Conservation (phyloP, 257 asterid genomes). For the Solanum chmielewskii region DNA sequence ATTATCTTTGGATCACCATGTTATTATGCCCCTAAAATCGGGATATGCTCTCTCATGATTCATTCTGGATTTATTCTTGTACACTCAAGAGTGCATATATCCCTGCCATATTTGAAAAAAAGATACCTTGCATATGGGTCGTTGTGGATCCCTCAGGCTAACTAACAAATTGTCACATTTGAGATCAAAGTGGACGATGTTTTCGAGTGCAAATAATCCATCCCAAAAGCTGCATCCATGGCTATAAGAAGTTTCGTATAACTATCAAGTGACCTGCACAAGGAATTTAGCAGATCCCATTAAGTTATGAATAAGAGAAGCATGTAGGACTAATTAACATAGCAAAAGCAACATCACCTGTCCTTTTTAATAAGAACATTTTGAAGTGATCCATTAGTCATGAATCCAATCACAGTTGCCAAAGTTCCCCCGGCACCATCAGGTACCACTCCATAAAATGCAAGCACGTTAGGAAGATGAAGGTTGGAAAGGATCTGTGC, state of each 20-base stretch:
- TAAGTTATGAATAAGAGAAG: constrained; percentile 1
- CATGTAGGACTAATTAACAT: neutral
- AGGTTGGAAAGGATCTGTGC: constrained; percentile 60
- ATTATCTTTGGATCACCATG: neutral
- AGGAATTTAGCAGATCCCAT: constrained; percentile 11
- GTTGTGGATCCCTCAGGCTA: constrained; percentile 50
- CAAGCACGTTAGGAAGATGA: constrained; percentile 74
- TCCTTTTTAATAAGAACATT: constrained; percentile 45
- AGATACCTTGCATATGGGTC: constrained; percentile 73
- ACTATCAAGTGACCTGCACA: constrained; percentile 42
- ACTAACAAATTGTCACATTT: constrained; percentile 74
- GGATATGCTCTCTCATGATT: neutral
- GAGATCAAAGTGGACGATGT: constrained; percentile 73
- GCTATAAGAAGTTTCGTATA: constrained; percentile 54
- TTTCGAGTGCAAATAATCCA: constrained; percentile 70
- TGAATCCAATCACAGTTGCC: constrained; percentile 69
- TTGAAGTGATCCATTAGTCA: constrained; percentile 74
- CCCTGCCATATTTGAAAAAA: neutral
- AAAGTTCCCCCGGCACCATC: constrained; percentile 74
- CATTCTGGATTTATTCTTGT: neutral
- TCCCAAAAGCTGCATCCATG: constrained; percentile 85
- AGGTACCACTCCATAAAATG: constrained; percentile 81
- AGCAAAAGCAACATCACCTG: constrained; percentile 25
- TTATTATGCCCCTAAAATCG: neutral
- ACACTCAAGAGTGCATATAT: neutral